Conservation (phyloP, 495 filamentous ascomycete genomes). For the Neohortaea acidophila region DNA sequence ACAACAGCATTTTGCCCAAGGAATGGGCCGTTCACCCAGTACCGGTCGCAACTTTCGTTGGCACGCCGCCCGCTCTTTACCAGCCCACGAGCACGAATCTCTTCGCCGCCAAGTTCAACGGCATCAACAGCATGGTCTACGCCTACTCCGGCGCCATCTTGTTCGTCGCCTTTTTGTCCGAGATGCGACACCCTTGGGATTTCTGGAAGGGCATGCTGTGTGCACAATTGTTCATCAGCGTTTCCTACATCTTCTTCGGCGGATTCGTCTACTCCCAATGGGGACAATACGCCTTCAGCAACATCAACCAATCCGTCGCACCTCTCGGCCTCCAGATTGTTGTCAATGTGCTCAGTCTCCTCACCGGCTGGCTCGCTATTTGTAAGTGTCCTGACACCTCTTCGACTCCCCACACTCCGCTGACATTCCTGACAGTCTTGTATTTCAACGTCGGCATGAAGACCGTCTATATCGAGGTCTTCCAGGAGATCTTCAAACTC, state of each 20-base stretch:
- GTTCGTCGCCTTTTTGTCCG: constrained; percentile 17
- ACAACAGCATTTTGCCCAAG: no score
- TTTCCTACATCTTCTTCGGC: constrained; percentile 15
- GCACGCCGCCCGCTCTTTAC: constrained; percentile 26
- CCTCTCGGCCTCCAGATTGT: not conserved
- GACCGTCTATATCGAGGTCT: constrained; percentile 3
- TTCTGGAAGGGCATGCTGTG: constrained; percentile 16
- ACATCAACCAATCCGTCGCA: constrained; percentile 18
- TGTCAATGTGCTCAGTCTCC: not conserved
- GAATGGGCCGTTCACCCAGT: no score
- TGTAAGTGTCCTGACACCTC: not conserved
- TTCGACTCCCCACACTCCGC: not conserved
- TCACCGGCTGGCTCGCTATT: not conserved
- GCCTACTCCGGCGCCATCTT: constrained; percentile 35
- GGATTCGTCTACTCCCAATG: constrained; percentile 10
- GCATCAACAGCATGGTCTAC: constrained; percentile 43
- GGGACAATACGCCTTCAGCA: constrained; percentile 13
- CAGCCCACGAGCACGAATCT: constrained; percentile 23
- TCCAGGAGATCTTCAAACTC: constrained; percentile 12
- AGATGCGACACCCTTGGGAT: constrained; percentile 15
- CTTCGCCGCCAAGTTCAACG: constrained; percentile 25
- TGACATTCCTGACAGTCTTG: not conserved
- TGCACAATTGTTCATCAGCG: constrained; percentile 17
- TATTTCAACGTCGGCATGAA: not conserved
- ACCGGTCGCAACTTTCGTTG: not conserved